These are phyloP conservation scores for Sphenostylis stenocarpa DNA, from an alignment of 306 rosid genomes.

Conservation along the genomic window DNA sequence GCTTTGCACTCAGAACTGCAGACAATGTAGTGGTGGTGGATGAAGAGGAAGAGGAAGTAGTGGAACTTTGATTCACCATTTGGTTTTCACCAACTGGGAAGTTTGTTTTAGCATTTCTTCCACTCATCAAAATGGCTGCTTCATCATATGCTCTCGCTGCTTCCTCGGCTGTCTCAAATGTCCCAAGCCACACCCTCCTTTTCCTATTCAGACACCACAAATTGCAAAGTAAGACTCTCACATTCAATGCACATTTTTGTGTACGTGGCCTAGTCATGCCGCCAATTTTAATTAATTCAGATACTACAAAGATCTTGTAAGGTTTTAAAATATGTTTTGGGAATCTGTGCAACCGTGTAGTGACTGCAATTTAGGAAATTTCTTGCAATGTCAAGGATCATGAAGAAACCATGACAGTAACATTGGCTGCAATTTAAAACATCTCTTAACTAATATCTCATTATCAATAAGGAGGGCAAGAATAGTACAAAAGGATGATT, in stretches of 20 bases:
- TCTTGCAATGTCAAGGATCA: too few species aligned
- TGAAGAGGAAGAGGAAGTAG: neutral
- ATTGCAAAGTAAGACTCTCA: neutral
- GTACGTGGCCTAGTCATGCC: neutral
- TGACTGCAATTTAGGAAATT: too few species aligned
- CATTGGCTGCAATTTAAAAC: too few species aligned
- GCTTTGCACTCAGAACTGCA: constrained; percentile 60
- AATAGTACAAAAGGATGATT: neutral
- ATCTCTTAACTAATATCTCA: too few species aligned
- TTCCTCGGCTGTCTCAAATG: constrained; percentile 79
- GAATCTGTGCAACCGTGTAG: too few species aligned
- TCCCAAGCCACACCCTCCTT: constrained; percentile 88
- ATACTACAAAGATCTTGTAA: neutral
- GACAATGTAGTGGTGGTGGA: constrained; percentile 49
- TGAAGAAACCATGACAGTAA: too few species aligned
- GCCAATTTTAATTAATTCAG: neutral
- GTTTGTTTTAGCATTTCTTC: constrained; percentile 80
- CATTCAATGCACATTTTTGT: constrained; percentile 14
- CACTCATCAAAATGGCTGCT: constrained; percentile 81
- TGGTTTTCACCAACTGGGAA: constrained; percentile 50
- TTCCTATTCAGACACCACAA: constrained; percentile 47
- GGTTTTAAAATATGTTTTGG: neutral
- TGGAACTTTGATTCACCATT: constrained; percentile 6
- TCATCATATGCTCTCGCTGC: constrained; percentile 88
- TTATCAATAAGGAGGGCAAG: neutral